Evolutionary conservation across 345 rosid genomes (phyloP), one percentile per base, ranked within the genome.

Genomic region (Populus alba): DNA sequence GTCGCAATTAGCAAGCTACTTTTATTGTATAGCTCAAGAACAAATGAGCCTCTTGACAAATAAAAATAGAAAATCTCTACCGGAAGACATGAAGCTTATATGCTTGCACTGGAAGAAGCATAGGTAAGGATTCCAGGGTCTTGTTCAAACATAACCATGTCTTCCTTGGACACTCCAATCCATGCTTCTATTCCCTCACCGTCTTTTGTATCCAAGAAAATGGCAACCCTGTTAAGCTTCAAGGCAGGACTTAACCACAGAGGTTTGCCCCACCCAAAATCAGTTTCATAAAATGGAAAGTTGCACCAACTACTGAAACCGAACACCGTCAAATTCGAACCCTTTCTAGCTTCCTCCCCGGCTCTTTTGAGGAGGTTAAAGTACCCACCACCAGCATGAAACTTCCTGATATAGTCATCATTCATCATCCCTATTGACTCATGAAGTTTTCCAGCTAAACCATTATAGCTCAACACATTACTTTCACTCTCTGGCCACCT

Each of bases 251-350:
- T 68, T 15, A 65, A 73, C 83, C 87, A 75, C 13, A 57, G 37
- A 5, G 83, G 84, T 33, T 62, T 86, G 67, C 80, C 83, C 86
- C 84, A 80, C 38, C 87, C 82, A 43, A 83, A 83, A 75, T 83
- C 84, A 37, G 78, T 68, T 6, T 81, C 82, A 8, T 78, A 75
- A 7, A 80, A 73, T 49, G 80, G 85, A 35, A 78, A 80, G 47
- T 72, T 71, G 37, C 84, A 83, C 75, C 81, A 81, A 47, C 82
- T 83, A 6, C 53, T 72, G n/a, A 77, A 69, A 22, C 75, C 57
- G 53, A 73, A 71, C 33, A 63, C 43, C 47, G 39, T 53, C 38
- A 38, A 15, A 10, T 35, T 72, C 1, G 77, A 33, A 29, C 53
- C 70, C 23, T 49, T 75, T 11, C 27, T 61, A 9, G 37, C 0